Percentiles rank a stretch among this genome's conserved stretches.
Conservation (phyloP, 2,329 filamentous ascomycete genomes). For the Sphaerulina musiva region DNA sequence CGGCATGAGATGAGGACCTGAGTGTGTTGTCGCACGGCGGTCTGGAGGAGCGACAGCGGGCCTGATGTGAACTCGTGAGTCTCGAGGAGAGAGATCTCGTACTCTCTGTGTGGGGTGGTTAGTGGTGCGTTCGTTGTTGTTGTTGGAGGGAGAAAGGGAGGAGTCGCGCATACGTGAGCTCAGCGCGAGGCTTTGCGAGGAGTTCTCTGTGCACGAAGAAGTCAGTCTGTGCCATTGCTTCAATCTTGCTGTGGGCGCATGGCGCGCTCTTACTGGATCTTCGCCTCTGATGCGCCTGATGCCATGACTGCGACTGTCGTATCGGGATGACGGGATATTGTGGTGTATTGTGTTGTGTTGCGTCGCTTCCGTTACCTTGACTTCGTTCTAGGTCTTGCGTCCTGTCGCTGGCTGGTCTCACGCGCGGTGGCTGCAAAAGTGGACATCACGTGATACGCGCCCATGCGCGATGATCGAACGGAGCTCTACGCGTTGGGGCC, state of each 20-base stretch:
- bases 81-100: slow-evolving; percentile 76
- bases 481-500: not conserved
- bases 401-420: not conserved
- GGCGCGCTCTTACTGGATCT: slow-evolving; percentile 10
- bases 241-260: not conserved
- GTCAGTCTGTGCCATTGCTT: not conserved
- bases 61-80: slow-evolving; percentile 74
- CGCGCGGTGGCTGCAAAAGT: not conserved
- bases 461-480: not conserved
- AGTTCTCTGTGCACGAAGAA: slow-evolving; percentile 53
- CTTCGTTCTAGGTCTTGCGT: too few relatives aligned
- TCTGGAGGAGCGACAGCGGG: slow-evolving; percentile 89
- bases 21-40: slow-evolving; percentile 85
- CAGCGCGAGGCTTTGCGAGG: slow-evolving; percentile 77
- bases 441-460: not conserved
- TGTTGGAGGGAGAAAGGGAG: slow-evolving; percentile 6
- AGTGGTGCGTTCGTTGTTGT: not conserved
- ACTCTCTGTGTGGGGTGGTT: slow-evolving; percentile 57
- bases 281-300: slow-evolving; percentile 13
- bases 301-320: not conserved
- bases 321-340: not conserved
- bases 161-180: slow-evolving; percentile 69
- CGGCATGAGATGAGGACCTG: slow-evolving; percentile 96
- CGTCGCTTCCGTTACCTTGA: too few relatives aligned
- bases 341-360: not conserved